Conservation (phyloP, 2,329 filamentous ascomycete species). For the Epicoccum nigrum region DNA sequence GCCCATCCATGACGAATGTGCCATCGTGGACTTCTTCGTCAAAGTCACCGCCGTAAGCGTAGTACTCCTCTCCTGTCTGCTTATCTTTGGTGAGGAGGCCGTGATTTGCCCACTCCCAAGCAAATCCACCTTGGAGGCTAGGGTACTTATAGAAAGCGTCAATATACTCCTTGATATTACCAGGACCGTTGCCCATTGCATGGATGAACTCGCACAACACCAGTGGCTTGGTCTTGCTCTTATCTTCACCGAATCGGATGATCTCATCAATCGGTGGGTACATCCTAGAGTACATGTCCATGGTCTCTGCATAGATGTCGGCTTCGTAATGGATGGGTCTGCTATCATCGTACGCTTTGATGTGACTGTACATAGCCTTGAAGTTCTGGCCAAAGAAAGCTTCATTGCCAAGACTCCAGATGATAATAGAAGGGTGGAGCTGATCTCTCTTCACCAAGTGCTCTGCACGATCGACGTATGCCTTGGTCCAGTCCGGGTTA, state of each 20-base stretch:
- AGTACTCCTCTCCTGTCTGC: conserved; percentile 47
- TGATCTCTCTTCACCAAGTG: conserved; percentile 72
- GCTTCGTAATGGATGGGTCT: conserved; percentile 71
- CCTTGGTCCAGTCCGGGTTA: conserved; percentile 65
- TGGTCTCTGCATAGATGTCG: conserved; percentile 63
- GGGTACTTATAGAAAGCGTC: conserved; percentile 66
- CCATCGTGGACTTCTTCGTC: conserved; percentile 50
- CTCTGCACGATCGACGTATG: conserved; percentile 70
- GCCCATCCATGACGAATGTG: conserved; percentile 55
- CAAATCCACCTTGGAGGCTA: conserved; percentile 66
- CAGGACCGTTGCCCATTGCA: conserved; percentile 78
- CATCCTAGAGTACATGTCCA: conserved; percentile 73
- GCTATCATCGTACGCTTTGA: conserved; percentile 62
- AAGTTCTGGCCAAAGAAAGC: conserved; percentile 74
- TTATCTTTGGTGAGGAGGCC: conserved; percentile 51
- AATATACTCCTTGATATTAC: conserved; percentile 71
- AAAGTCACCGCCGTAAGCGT: conserved; percentile 54
- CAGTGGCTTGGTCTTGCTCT: conserved; percentile 58
- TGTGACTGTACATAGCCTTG: conserved; percentile 69
- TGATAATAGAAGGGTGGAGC: conserved; percentile 72
- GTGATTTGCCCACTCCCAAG: conserved; percentile 56
- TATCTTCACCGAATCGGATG: conserved; percentile 52
- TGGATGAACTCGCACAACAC: conserved; percentile 62
- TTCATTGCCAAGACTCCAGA: conserved; percentile 78
- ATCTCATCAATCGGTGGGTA: conserved; percentile 64